These are phyloP conservation scores for Hyphopichia burtonii DNA, from an alignment of 1,139 yeast species.

Conservation along the genomic window DNA sequence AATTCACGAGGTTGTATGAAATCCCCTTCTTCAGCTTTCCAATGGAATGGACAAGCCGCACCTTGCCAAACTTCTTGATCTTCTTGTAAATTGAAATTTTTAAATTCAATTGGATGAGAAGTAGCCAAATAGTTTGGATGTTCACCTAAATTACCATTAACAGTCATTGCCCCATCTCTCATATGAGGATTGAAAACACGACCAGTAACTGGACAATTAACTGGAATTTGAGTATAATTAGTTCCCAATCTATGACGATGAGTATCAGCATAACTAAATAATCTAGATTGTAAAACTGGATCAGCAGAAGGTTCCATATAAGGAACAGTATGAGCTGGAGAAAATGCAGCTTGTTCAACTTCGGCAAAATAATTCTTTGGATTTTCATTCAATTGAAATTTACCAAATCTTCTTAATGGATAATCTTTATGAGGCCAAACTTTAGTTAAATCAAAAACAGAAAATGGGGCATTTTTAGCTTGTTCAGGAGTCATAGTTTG, in stretches of 20 bases:
- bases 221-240: slow-evolving; percentile 66
- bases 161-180: slow-evolving; percentile 81
- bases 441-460: slow-evolving; percentile 64
- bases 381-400: slow-evolving; percentile 59
- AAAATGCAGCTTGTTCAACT: slow-evolving; percentile 72
- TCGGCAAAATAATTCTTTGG: slow-evolving; percentile 72
- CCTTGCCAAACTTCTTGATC: slow-evolving; percentile 89
- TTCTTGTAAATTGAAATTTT: slow-evolving; percentile 41
- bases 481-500: slow-evolving; percentile 63
- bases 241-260: slow-evolving; percentile 57
- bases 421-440: slow-evolving; percentile 71
- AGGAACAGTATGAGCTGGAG: slow-evolving; percentile 77
- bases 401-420: slow-evolving; percentile 68
- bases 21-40: slow-evolving; percentile 75
- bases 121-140: slow-evolving; percentile 71
- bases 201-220: slow-evolving; percentile 53
- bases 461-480: slow-evolving; percentile 53
- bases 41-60: slow-evolving; percentile 84
- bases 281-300: slow-evolving; percentile 78
- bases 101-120: slow-evolving; percentile 51
- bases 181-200: slow-evolving; percentile 52
- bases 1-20: slow-evolving; percentile 65
- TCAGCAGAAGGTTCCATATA: slow-evolving; percentile 77
- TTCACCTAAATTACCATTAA: slow-evolving; percentile 76
- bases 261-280: slow-evolving; percentile 79